A percentile compares a stretch with the other conserved stretches of the same genome.
phyloP scores from a whole-genome alignment of 176 grass and related monocot species.

The Triticum timopheevii region DNA sequence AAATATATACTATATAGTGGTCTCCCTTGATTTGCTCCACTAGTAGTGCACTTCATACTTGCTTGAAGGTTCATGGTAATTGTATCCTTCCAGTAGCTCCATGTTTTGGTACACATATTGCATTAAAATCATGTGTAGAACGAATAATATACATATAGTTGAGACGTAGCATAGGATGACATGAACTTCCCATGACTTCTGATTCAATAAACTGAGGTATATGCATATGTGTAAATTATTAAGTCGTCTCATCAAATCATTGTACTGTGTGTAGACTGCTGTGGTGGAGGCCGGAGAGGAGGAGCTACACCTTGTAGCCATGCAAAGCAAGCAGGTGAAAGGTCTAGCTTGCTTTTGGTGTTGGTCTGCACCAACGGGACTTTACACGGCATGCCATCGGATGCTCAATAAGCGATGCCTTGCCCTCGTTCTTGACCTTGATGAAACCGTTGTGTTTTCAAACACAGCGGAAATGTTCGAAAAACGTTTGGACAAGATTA shows the following conservation, averaged over 20 bases:
- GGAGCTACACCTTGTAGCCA: slow-evolving; percentile 63
- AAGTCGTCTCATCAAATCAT: not conserved
- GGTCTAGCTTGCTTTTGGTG: slow-evolving; percentile 73
- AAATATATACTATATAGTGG: too few relatives aligned
- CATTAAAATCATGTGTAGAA: not conserved
- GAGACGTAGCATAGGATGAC: not conserved
- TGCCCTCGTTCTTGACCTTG: slow-evolving; percentile 61
- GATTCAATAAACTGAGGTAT: not conserved
- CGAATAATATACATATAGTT: not conserved
- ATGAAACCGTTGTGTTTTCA: slow-evolving; percentile 61
- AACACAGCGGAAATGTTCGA: slow-evolving; percentile 61
- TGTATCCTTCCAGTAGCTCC: too few relatives aligned
- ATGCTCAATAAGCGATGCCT: slow-evolving; percentile 67
- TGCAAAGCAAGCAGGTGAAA: slow-evolving; percentile 57
- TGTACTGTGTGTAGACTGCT: slow-evolving; percentile 41
- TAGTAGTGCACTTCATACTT: too few relatives aligned
- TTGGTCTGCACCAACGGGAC: slow-evolving; percentile 45
- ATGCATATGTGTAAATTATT: not conserved
- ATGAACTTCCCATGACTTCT: not conserved
- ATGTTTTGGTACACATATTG: not conserved
- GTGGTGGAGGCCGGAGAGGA: slow-evolving; percentile 46
- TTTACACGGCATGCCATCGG: slow-evolving; percentile 43
- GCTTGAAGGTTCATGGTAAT: too few relatives aligned
- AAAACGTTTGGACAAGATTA: slow-evolving; percentile 39
- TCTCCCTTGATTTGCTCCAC: too few relatives aligned